Base-by-base conservation (phyloP, 805 yeast species). In the Vanderwaltozyma yarrowii region DNA sequence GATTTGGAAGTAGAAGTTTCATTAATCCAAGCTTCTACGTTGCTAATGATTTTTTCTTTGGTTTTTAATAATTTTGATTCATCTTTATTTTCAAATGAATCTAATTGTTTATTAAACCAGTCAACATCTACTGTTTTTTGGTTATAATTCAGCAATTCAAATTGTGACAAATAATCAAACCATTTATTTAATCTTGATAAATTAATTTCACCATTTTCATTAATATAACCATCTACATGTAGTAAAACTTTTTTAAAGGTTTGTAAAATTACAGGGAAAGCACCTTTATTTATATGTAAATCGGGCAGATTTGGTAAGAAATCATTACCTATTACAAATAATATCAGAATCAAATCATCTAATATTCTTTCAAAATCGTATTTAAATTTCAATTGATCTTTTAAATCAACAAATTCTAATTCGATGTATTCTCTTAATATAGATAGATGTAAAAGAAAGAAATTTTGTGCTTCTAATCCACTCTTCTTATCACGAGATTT, bases 291-390 rank as follows among this genome's bases (percentile, higher is more conserved):
- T 47, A 89, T 72, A 57, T 84, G 87, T 49, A 89, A 69, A 60
- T 87, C 95, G 1, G 98, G 97, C 48, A 92, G 71, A 56, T 92
- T 85, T 17, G 98, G 98, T 54, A 89, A 71, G 76, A 89, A 89
- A 71, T 89, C 98, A 56, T 89, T 89, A 51, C 98, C 98, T 50
- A 92, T 85, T 43, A 92, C 95, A 55, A 84, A 88, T 80, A 85
- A 76, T 50, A 89, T 80, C 42, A 89, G 68, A 45, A 89, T 83
- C 49, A 88, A 86, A 59, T 89, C 98, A 61, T 89, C 98, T 46
- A 89, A 62, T 17, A 87, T 71, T 45, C 88, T 71, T 61, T 89
- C 98, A 59, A 89, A 87, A 61, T 81, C 77, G 52, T 80, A 89
- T 13, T 61, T 63, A 49, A 85, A 86, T 18, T 72, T 55, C 36